Conservation (phyloP, 306 rosid genomes). For the Hippophae gyantsensis region DNA sequence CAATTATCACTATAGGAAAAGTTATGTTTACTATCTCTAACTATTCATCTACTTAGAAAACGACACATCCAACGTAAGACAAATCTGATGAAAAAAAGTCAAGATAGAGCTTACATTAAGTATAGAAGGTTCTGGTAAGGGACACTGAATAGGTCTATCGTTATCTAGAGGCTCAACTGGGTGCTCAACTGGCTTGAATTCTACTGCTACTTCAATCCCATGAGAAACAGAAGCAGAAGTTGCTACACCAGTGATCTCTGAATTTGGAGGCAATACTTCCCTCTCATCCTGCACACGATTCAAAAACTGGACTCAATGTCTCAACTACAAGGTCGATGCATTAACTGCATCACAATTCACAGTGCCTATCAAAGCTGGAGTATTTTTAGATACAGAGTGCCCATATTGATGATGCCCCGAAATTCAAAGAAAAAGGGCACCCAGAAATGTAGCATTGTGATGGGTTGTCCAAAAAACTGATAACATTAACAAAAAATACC, state of each 20-base stretch:
- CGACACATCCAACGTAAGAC: neutral
- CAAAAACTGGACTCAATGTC: neutral
- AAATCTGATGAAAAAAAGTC: constrained; percentile 6
- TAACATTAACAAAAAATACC: no score
- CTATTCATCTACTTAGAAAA: neutral
- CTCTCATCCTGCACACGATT: constrained; percentile 58
- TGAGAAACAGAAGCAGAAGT: constrained; percentile 48
- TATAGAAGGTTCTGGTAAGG: constrained; percentile 85
- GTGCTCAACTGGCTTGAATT: constrained; percentile 93
- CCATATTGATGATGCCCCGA: neutral
- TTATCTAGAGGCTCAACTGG: constrained; percentile 77
- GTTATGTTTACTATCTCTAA: neutral
- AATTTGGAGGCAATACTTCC: constrained; percentile 47
- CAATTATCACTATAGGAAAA: neutral
- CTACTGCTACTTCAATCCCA: constrained; percentile 84
- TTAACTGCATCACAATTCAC: neutral
- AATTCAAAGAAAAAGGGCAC: neutral
- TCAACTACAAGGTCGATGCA: neutral
- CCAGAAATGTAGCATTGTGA: no score
- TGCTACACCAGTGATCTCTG: constrained; percentile 34
- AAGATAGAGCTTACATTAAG: constrained; percentile 56
- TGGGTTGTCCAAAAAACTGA: no score
- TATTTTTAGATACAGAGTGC: no score
- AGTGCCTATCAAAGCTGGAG: neutral
- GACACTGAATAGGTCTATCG: constrained; percentile 82